phyloP scores from a whole-genome alignment of 257 asterid species.

The Pogostemon cablin region DNA sequence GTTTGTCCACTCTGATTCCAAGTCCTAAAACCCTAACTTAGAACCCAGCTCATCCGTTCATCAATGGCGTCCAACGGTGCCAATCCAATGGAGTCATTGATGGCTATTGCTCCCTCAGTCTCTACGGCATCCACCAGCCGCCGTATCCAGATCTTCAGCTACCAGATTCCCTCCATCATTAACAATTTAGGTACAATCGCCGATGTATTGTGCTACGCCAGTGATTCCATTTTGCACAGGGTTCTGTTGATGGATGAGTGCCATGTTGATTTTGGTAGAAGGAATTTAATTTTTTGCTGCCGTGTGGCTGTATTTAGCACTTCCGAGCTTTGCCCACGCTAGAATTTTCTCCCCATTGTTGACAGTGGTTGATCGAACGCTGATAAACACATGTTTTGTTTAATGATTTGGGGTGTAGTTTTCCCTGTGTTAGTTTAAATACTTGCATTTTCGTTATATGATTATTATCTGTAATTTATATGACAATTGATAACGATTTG shows the following conservation, averaged over 20 bases:
- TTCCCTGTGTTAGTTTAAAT: neutral
- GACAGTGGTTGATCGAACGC: conserved; percentile 12
- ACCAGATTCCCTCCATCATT: conserved; percentile 66
- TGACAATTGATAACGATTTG: neutral
- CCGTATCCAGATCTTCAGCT: conserved; percentile 78
- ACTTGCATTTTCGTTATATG: conserved; percentile 12
- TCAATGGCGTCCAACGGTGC: conserved; percentile 46
- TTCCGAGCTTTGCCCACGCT: conserved; percentile 22
- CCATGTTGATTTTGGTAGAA: conserved; percentile 14
- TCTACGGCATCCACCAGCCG: conserved; percentile 67
- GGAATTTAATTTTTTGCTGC: conserved; percentile 18
- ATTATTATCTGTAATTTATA: conserved; percentile 4
- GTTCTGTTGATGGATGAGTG: conserved; percentile 28
- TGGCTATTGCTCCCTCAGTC: conserved; percentile 53
- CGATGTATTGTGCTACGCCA: neutral
- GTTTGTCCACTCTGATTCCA: conserved; percentile 36
- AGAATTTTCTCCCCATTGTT: conserved; percentile 14
- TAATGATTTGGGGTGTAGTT: conserved; percentile 4
- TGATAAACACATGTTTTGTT: neutral
- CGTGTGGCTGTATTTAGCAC: conserved; percentile 16
- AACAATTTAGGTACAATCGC: conserved; percentile 49
- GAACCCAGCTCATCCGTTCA: conserved; percentile 34
- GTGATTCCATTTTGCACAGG: conserved; percentile 16
- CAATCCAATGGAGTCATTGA: conserved; percentile 58
- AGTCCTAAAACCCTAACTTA: conserved; percentile 52